Evolutionary conservation across 2,329 filamentous ascomycete genomes (phyloP), one percentile per base, ranked within the genome.

Genomic region (Penicillium polonicum): DNA sequence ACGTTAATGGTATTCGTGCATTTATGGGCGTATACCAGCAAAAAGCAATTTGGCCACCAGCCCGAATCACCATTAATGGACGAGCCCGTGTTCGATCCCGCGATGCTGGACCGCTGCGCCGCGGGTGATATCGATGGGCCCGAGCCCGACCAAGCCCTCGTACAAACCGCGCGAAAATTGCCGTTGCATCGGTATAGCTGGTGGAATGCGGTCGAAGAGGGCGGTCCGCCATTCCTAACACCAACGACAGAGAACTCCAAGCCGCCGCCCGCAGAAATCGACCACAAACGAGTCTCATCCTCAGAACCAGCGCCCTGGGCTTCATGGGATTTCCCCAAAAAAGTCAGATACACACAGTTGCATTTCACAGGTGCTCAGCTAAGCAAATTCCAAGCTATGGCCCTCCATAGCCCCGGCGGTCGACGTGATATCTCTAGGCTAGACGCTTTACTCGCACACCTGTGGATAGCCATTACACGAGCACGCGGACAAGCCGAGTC

Each of bases 1-100:
- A 65, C 76, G 0, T 63, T 83, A 53, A 68, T 77, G 53, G 63
- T 70, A 4, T 82, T 83, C 48, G 70, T 79, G 36, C 72, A 76
- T 33, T 62, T 72, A 17, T 82, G 77, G 79, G 73, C 76, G 1
- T 66, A 65, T 3, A 69, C 66, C 3, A 71, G 67, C 23, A 66
- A 70, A 71, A 72, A 1, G 59, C 62, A 1, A 74, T 79, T 5
- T 77, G 75, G 55, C 7, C 7, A 15, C 2, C 13, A 53, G 4
- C 17, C 42, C 15, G 17, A 36, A 21, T 8, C 25, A 5, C 25
- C 55, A 10, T 13, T 27, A 15, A 33, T 43, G 21, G 35, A 23
- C 4, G 42, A 53, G 3, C 55, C 55, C 0, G 21, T 57, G 2
- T 57, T 53, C 29, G 15, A 48, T 42, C 55, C 55, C 4, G 17